Percentiles rank a stretch among this genome's conserved stretches.
Conservation (phyloP, 1,284 basidiomycete species). For the Malassezia yamatoensis region DNA sequence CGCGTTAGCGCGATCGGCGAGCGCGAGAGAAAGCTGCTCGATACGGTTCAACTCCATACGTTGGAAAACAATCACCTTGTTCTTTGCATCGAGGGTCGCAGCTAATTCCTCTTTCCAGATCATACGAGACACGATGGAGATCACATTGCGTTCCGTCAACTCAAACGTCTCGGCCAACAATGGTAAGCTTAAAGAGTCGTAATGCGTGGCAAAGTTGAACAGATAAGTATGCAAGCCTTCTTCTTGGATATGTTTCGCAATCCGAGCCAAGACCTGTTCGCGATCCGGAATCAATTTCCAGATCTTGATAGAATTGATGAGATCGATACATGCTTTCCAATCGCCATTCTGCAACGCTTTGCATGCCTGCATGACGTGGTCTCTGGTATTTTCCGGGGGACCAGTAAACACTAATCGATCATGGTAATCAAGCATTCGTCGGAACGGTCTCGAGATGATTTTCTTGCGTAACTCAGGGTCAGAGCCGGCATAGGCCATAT, state of each 20-base stretch:
- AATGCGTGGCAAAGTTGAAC: constrained; percentile 94
- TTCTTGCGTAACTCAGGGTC: constrained; percentile 67
- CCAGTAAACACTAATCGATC: constrained; percentile 97
- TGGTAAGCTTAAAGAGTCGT: constrained; percentile 76
- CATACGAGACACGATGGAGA: constrained; percentile 92
- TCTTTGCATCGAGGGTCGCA: constrained; percentile 76
- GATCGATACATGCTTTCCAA: constrained; percentile 87
- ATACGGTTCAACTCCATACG: constrained; percentile 63
- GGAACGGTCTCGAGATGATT: constrained; percentile 86
- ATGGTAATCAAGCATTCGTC: constrained; percentile 87
- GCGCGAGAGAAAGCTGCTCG: constrained; percentile 47
- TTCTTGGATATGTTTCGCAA: constrained; percentile 94
- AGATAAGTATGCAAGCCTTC: constrained; percentile 93
- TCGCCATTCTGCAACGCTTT: constrained; percentile 92
- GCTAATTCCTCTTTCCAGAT: constrained; percentile 95
- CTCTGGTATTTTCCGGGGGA: constrained; percentile 93
- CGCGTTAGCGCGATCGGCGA: constrained; percentile 74
- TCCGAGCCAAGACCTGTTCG: constrained; percentile 79
- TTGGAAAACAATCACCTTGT: constrained; percentile 80
- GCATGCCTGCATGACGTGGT: constrained; percentile 98
- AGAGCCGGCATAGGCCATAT: constrained; percentile 84
- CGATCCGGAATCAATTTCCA: constrained; percentile 89
- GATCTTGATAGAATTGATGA: constrained; percentile 91
- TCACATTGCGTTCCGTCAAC: constrained; percentile 66
- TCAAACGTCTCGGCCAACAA: constrained; percentile 80